Evolutionary conservation across 2,329 filamentous ascomycete genomes (phyloP).

Genomic region (Fusarium piperis): DNA sequence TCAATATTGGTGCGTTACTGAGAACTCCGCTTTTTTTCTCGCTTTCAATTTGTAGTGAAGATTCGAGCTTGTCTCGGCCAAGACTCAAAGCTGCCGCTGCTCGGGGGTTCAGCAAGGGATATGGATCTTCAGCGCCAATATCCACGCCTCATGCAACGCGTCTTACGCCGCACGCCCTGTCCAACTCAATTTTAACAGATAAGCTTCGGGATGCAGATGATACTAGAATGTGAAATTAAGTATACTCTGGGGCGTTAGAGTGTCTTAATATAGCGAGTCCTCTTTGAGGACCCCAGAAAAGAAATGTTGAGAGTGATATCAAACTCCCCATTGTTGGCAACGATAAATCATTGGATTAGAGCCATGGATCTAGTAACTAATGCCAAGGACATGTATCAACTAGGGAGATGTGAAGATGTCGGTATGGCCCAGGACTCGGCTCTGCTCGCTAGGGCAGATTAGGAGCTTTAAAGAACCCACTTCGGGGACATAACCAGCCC

Average conservation of each 20-base stretch:
- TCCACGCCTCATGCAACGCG: background rate
- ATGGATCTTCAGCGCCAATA: background rate
- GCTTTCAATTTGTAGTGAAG: background rate
- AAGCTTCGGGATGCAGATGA: no score
- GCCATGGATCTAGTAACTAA: background rate
- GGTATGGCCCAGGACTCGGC: no score
- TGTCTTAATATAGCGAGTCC: no score
- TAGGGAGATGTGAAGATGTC: background rate
- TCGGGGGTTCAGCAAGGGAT: background rate
- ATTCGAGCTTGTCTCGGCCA: background rate
- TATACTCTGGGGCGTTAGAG: no score
- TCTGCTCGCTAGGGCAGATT: no score
- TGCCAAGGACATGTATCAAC: background rate
- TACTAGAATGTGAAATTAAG: no score
- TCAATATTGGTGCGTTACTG: no score
- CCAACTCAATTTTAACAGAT: background rate
- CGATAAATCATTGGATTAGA: background rate
- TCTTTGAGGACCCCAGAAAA: no score
- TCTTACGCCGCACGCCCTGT: background rate
- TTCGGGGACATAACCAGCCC: no score
- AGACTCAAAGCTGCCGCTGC: background rate
- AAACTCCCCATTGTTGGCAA: background rate
- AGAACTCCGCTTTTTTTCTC: background rate
- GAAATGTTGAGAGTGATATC: no score
- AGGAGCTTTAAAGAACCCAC: no score